These are phyloP conservation scores for Phytophthora boehmeriae DNA, from an alignment of 352 stramenopile genomes.

Conservation along the genomic window DNA sequence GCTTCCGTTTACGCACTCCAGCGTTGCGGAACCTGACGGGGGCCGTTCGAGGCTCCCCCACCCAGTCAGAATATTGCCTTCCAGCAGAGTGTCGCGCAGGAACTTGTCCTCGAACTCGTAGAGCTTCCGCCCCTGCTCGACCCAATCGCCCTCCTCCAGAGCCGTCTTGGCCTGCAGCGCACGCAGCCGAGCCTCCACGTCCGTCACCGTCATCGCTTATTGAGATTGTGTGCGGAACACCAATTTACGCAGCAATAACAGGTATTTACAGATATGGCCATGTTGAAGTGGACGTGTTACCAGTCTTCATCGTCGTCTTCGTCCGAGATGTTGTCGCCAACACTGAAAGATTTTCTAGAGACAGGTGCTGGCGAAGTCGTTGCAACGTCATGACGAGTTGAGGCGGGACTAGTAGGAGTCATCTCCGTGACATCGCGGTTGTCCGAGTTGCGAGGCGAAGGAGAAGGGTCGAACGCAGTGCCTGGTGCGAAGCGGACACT, in stretches of 20 bases:
- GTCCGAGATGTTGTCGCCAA: constrained; percentile 16
- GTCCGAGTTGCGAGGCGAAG: constrained; percentile 17
- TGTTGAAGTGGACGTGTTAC: constrained; percentile 12
- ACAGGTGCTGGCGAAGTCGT: not conserved
- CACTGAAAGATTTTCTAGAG: not conserved
- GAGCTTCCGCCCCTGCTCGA: constrained; percentile 70
- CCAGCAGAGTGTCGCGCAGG: constrained; percentile 65
- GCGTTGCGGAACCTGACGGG: constrained; percentile 75
- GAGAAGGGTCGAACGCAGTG: constrained; percentile 17
- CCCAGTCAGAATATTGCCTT: constrained; percentile 76
- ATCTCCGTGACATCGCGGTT: constrained; percentile 21
- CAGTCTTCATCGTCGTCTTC: constrained; percentile 39
- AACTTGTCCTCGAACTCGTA: constrained; percentile 81
- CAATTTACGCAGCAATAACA: no score
- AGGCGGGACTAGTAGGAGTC: constrained; percentile 20
- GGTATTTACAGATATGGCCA: not conserved
- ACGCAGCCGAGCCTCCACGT: constrained; percentile 62
- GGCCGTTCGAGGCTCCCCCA: constrained; percentile 73
- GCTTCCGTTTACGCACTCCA: constrained; percentile 62
- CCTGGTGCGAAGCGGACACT: constrained; percentile 33
- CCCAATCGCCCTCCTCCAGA: constrained; percentile 59
- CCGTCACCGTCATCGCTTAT: constrained; percentile 31
- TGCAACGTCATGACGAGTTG: constrained; percentile 2
- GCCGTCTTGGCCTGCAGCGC: constrained; percentile 44
- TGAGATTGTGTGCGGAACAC: no score